Percentiles rank a stretch among this genome's conserved stretches.
Evolutionary conservation across 148 eudicot species (phyloP).

Genomic region (Hydrangea macrophylla): DNA sequence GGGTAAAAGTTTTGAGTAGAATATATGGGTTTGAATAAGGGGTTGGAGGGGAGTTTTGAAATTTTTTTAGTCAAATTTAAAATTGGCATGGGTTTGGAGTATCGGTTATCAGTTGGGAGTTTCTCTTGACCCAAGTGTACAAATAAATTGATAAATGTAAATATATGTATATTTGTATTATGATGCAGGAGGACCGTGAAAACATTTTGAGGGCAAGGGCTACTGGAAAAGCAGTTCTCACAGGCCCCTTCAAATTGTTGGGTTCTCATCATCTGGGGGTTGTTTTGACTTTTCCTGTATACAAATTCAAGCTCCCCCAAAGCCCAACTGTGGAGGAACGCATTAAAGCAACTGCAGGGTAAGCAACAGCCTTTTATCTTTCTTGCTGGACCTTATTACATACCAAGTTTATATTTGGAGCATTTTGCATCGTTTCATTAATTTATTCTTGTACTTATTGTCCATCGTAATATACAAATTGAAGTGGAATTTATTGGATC

Average conservation of each 20-base stretch:
- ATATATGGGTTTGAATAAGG: too few species aligned
- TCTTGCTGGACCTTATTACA: not conserved
- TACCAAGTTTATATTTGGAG: not conserved
- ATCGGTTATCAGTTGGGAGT: not conserved
- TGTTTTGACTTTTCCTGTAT: conserved; percentile 69
- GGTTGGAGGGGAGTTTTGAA: too few species aligned
- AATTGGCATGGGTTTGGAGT: too few species aligned
- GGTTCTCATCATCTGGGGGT: conserved; percentile 76
- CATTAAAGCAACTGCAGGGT: conserved; percentile 64
- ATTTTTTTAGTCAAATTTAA: too few species aligned
- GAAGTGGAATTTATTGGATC: not conserved
- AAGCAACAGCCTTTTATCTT: conserved; percentile 14
- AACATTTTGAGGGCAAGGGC: conserved; percentile 69
- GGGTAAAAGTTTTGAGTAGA: too few species aligned
- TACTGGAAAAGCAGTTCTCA: conserved; percentile 72
- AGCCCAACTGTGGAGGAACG: conserved; percentile 51
- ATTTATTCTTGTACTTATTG: not conserved
- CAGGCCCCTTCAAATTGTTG: conserved; percentile 54
- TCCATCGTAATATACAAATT: not conserved
- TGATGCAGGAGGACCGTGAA: conserved; percentile 64
- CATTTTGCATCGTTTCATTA: not conserved
- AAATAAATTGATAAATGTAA: too few species aligned
- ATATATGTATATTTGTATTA: not conserved
- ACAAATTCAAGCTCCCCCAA: conserved; percentile 47
- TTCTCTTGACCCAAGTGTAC: conserved; percentile 3